Conservation (phyloP, 768 basidiomycete genomes). For the Boletus rex-veris region DNA sequence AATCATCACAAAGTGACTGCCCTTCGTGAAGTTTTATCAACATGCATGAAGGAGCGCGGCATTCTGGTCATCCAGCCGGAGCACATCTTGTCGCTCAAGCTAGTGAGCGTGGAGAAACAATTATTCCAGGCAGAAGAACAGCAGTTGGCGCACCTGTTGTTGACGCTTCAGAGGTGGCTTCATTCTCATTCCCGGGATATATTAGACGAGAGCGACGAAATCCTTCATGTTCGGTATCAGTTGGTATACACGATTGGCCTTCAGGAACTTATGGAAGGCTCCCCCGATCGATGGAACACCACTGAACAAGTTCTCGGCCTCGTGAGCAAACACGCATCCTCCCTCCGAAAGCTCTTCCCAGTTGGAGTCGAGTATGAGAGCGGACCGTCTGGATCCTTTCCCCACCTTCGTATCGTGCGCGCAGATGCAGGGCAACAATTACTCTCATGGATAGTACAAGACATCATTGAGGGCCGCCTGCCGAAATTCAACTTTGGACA, state of each 20-base stretch:
- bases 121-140: not conserved
- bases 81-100: conserved; percentile 47
- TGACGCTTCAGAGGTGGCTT: conserved; percentile 27
- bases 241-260: conserved; percentile 36
- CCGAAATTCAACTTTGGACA: conserved; percentile 16
- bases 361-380: conserved; percentile 16
- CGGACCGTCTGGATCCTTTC: conserved; percentile 15
- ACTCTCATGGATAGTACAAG: conserved; percentile 8
- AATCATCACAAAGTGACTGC: conserved; percentile 7
- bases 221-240: conserved; percentile 35
- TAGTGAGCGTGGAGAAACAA: conserved; percentile 43
- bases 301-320: conserved; percentile 30
- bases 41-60: conserved; percentile 39
- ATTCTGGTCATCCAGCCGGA: conserved; percentile 51
- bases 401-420: conserved; percentile 23
- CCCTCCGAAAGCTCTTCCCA: conserved; percentile 2
- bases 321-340: conserved; percentile 16
- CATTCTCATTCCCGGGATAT: conserved; percentile 25
- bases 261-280: conserved; percentile 26
- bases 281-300: conserved; percentile 35
- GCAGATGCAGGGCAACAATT: conserved; percentile 11
- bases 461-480: conserved; percentile 14
- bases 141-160: conserved; percentile 14
- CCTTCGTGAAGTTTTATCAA: conserved; percentile 33
- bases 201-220: conserved; percentile 31